Evolutionary conservation across 495 filamentous ascomycete genomes (phyloP).

Genomic region (Hypoxylon intermedium): DNA sequence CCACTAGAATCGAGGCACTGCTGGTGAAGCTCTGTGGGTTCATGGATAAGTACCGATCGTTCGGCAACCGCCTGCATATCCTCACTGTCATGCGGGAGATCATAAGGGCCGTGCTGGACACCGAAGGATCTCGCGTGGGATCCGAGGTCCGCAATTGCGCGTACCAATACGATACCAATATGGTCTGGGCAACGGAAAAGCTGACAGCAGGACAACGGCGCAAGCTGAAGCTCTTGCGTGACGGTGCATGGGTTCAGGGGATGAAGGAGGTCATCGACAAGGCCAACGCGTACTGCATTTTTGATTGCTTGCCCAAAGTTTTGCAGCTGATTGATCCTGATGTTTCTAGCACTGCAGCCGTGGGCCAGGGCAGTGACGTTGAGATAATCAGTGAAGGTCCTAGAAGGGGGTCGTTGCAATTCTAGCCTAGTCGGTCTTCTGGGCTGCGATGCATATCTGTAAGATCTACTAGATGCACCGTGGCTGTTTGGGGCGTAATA

Average conservation of each 20-base stretch:
- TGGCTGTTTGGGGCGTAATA: no score
- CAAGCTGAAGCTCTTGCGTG: not conserved
- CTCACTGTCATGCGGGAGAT: conserved; percentile 12
- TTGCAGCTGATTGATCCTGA: not conserved
- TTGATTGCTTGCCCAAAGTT: not conserved
- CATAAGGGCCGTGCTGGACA: not conserved
- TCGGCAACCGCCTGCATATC: conserved; percentile 14
- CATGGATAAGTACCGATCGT: conserved; percentile 3
- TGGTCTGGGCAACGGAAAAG: not conserved
- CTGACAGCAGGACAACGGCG: not conserved
- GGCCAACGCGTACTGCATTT: not conserved
- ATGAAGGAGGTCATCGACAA: conserved; percentile 1
- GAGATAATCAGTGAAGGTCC: no score
- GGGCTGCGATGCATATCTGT: no score
- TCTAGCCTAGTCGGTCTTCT: no score
- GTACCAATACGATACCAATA: conserved; percentile 1
- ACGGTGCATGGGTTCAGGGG: not conserved
- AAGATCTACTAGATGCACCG: no score
- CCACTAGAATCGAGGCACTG: not conserved
- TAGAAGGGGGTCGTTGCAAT: no score
- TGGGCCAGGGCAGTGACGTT: no score
- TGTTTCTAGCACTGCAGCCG: not conserved
- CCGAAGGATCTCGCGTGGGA: not conserved
- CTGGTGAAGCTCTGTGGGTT: not conserved
- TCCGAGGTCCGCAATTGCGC: not conserved